phyloP scores from a whole-genome alignment of 345 rosid species.

The Isatis tinctoria region DNA sequence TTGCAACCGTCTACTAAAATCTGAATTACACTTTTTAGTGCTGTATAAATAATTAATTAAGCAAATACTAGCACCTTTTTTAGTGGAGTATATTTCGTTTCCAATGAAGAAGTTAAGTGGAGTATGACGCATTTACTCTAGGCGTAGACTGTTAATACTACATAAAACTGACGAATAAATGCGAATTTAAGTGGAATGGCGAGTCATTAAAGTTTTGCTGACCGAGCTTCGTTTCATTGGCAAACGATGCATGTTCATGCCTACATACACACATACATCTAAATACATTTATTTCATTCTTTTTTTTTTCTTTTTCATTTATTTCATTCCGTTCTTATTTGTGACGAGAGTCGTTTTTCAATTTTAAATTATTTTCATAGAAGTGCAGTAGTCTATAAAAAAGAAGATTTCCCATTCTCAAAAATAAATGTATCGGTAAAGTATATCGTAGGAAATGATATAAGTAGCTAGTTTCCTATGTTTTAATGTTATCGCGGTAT shows the following conservation, averaged over 20 bases:
- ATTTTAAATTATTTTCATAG: background rate
- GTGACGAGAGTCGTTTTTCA: background rate
- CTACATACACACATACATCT: background rate
- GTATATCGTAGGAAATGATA: too few relatives aligned
- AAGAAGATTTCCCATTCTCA: background rate
- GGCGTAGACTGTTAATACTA: background rate
- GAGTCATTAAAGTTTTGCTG: constrained; percentile 17
- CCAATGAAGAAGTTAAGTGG: background rate
- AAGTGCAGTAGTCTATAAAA: background rate
- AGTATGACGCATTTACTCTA: background rate
- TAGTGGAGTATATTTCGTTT: background rate
- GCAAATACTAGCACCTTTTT: background rate
- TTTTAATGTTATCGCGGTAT: too few relatives aligned
- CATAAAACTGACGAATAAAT: constrained; percentile 3
- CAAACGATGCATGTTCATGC: constrained; percentile 12
- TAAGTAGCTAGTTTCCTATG: background rate
- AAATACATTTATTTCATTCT: background rate
- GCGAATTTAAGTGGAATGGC: background rate
- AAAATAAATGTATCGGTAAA: background rate
- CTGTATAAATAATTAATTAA: background rate
- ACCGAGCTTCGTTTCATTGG: constrained; percentile 2
- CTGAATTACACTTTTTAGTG: too few relatives aligned
- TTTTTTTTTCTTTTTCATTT: too few relatives aligned
- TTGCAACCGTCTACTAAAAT: too few relatives aligned
- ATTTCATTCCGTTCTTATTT: background rate